These are phyloP conservation scores for Nyssa sinensis DNA, from an alignment of 148 eudicot genomes.

Conservation along the genomic window DNA sequence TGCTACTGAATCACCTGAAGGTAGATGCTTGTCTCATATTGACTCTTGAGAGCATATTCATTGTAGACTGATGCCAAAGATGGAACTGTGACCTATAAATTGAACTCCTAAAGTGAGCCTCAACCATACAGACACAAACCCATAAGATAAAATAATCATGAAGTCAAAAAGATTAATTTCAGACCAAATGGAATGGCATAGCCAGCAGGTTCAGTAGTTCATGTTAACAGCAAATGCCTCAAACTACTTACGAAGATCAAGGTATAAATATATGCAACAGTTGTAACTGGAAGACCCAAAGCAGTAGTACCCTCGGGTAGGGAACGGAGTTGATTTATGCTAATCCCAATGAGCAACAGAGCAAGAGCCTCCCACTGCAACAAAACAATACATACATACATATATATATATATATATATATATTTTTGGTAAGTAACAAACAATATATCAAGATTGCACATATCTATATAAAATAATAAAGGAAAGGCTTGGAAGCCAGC, in stretches of 20 bases:
- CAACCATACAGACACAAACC: neutral
- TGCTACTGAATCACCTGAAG: slow-evolving; percentile 56
- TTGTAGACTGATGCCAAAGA: slow-evolving; percentile 87
- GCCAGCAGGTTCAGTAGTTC: slow-evolving; percentile 3
- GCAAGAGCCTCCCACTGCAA: slow-evolving; percentile 99
- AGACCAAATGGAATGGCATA: neutral
- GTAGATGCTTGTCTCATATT: slow-evolving; percentile 88
- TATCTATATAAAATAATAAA: neutral
- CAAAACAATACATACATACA: neutral
- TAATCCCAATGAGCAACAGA: slow-evolving; percentile 88
- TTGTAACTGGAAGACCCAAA: slow-evolving; percentile 76
- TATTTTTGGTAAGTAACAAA: no score
- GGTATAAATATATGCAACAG: slow-evolving; percentile 78
- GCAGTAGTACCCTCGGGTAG: slow-evolving; percentile 67
- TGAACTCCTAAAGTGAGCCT: slow-evolving; percentile 16
- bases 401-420: no score
- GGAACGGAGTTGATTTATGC: slow-evolving; percentile 84
- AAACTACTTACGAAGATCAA: slow-evolving; percentile 77
- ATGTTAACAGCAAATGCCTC: slow-evolving; percentile 4
- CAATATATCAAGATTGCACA: neutral
- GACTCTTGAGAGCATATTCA: slow-evolving; percentile 95
- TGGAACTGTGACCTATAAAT: slow-evolving; percentile 74
- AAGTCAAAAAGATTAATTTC: neutral
- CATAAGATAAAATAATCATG: slow-evolving; percentile 1
- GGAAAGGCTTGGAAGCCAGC: neutral